phyloP scores from a whole-genome alignment of 2,329 filamentous ascomycete genomes.

The Fusarium zealandicum region DNA sequence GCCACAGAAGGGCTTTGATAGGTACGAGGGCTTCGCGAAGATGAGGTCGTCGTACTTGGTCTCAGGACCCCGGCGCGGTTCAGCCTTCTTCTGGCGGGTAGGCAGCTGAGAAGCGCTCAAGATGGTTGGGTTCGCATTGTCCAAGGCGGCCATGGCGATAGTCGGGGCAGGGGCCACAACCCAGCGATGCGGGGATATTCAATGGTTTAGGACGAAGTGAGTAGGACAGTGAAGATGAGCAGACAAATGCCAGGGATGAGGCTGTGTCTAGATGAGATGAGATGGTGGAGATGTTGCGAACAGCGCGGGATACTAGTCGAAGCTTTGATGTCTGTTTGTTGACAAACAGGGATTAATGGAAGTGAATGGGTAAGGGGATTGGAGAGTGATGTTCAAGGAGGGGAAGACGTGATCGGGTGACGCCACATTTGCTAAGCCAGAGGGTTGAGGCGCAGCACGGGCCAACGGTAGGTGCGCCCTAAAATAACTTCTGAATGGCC shows the following conservation, averaged over 20 bases:
- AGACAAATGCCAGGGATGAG: constrained; percentile 1
- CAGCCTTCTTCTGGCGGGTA: constrained; percentile 67
- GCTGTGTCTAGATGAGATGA: constrained; percentile 21
- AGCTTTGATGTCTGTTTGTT: constrained; percentile 20
- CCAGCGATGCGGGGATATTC: constrained; percentile 21
- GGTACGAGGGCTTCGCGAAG: constrained; percentile 54
- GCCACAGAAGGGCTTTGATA: constrained; percentile 50
- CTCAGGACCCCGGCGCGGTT: constrained; percentile 56
- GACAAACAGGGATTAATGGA: constrained; percentile 26
- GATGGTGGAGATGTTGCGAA: constrained; percentile 31
- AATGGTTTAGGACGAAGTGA: constrained; percentile 1
- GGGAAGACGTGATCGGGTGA: constrained; percentile 29
- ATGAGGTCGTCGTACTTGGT: constrained; percentile 57
- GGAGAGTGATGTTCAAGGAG: constrained; percentile 26
- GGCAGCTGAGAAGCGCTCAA: constrained; percentile 88
- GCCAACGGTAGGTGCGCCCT: constrained; percentile 5
- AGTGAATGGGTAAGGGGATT: constrained; percentile 24
- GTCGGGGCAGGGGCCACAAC: constrained; percentile 12
- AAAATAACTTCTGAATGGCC: neutral
- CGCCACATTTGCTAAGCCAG: constrained; percentile 38
- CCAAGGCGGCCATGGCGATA: constrained; percentile 48
- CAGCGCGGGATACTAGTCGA: constrained; percentile 18
- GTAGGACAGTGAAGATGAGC: constrained; percentile 13
- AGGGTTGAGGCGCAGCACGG: constrained; percentile 34
- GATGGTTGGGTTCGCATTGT: constrained; percentile 94